Evolutionary conservation across 805 yeast genomes (phyloP), one percentile per base, ranked within the genome.

Genomic region (Candida peoriensis): DNA sequence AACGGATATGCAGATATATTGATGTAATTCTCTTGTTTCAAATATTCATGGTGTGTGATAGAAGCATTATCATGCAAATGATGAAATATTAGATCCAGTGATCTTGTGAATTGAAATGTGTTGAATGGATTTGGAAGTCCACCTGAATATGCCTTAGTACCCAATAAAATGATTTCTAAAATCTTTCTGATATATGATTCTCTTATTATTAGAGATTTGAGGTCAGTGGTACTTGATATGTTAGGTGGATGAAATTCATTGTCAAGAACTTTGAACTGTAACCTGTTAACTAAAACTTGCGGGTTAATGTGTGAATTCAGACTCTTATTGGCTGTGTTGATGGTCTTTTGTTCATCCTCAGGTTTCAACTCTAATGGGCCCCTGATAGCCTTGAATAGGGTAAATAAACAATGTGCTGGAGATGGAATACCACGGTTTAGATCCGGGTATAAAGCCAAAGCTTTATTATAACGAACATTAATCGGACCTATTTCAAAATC

Each of bases 291-390:
- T 15, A 87, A 59, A 33, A 83, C 58, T 0, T 60, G 54, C 2
- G 81, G 66, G 42, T 81, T 77, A 5, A 84, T 54, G 37, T 74
- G 74, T 3, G 82, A 62, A 42, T 73, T 76, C 38, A 82, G 57
- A 2, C 69, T 60, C 12, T 74, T 63, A 40, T 70, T 71, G n/a
- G 60, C 54, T 4, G 74, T 55, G 40, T 69, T 64, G 24, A 87
- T 78, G 0, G 81, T 74, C 47, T 74, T 78, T 3, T 65, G 57
- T 9, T 70, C 73, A 5, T 67, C 71, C 3, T 55, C 60, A 3
- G 69, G 60, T 2, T 52, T 56, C 17, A 69, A 54, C 8, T 63
- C 53, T 16, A 86, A 55, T 1, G 95, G 90, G 2, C 87, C 89
- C 42, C 67, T 74, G 30, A 85, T 59, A 8, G 82, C 80, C 41